A percentile compares a stretch with the other conserved stretches of the same genome.
phyloP scores from a whole-genome alignment of 129 eudicot species.

The Flaveria ramosissima region DNA sequence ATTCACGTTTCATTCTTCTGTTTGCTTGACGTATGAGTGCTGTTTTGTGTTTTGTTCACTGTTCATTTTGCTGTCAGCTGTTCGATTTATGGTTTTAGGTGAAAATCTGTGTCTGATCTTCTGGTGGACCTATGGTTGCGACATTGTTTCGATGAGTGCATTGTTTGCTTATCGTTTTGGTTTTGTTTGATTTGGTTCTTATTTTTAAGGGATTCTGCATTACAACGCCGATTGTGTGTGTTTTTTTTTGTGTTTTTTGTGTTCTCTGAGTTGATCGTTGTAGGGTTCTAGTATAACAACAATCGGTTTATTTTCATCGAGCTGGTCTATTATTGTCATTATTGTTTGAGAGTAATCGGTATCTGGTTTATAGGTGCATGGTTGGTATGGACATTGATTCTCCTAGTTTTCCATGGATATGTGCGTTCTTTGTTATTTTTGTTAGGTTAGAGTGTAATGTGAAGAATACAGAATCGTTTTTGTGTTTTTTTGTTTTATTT shows the following conservation, averaged over 20 bases:
- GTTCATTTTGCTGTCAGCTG: neutral
- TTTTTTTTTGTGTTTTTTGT: neutral
- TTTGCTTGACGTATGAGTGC: neutral
- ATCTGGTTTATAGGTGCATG: conserved; percentile 12
- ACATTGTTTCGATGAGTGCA: conserved; percentile 13
- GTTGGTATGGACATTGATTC: conserved; percentile 16
- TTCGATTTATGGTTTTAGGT: neutral
- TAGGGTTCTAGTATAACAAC: conserved; percentile 2
- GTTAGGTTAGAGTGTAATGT: conserved; percentile 17
- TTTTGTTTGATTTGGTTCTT: conserved; percentile 5
- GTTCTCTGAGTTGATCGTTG: conserved; percentile 9
- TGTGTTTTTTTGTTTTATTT: neutral
- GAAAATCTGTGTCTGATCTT: conserved; percentile 11
- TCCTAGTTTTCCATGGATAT: conserved; percentile 19
- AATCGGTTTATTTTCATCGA: neutral
- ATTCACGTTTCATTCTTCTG: neutral
- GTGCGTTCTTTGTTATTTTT: conserved; percentile 13
- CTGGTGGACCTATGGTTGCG: neutral
- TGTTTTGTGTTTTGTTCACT: neutral
- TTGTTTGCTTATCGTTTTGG: neutral
- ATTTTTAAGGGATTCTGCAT: neutral
- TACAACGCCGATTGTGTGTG: conserved; percentile 4
- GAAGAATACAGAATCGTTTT: neutral
- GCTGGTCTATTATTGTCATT: neutral
- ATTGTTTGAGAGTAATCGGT: neutral